Percentiles rank a stretch among this genome's conserved stretches.
Conservation (phyloP, 1,284 basidiomycete species). For the Malassezia equina region DNA sequence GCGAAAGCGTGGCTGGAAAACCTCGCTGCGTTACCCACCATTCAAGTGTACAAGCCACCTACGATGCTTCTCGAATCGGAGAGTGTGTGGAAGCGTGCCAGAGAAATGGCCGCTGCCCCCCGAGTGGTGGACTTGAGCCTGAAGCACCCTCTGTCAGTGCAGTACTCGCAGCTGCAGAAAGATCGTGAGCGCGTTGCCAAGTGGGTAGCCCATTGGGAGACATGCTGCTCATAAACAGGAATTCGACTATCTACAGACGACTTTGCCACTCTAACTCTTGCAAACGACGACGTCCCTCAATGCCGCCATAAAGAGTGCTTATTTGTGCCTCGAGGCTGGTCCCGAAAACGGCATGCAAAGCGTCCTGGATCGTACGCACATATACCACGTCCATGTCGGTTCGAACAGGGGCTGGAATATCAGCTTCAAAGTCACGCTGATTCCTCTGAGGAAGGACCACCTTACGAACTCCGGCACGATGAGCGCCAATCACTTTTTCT, state of each 20-base stretch:
- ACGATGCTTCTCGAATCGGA: not conserved
- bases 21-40: not conserved
- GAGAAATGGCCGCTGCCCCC: conserved; percentile 20
- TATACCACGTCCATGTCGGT: conserved; percentile 68
- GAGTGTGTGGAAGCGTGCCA: not conserved
- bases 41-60: not conserved
- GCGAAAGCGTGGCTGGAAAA: not conserved
- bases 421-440: conserved; percentile 71
- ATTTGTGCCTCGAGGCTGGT: conserved; percentile 14
- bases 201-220: not conserved
- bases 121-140: conserved; percentile 27
- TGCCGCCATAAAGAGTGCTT: conserved; percentile 4
- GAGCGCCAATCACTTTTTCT: conserved; percentile 43
- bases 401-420: conserved; percentile 63
- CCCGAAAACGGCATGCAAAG: conserved; percentile 58
- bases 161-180: not conserved
- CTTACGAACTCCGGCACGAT: conserved; percentile 68
- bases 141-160: not conserved
- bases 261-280: conserved; percentile 17
- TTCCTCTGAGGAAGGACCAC: conserved; percentile 73
- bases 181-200: not conserved
- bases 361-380: conserved; percentile 66
- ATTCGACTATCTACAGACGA: conserved; percentile 2
- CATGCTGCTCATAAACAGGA: not conserved
- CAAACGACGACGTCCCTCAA: conserved; percentile 10